Evolutionary conservation across 345 rosid species (phyloP), one percentile per base, ranked within the genome.

Genomic region (Carallia pectinifolia): DNA sequence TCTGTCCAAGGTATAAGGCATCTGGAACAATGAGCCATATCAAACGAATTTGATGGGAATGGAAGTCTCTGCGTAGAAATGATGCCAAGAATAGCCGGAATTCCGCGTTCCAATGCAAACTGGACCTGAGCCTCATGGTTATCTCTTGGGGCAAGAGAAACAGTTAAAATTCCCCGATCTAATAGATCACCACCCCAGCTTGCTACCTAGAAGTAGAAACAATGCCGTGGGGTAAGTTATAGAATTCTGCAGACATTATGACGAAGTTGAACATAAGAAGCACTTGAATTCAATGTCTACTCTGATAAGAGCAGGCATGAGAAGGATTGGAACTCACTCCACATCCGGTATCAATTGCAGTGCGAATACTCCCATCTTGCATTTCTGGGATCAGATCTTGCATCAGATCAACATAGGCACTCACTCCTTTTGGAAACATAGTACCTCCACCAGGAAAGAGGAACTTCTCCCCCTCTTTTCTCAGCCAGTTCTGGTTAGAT

Each of bases 1-100:
- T 95, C 99, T 38, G 98, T 90, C 99, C 99, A 95, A 16, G 99
- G 98, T 68, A 95, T 95, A 75, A 95, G 99, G 84, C 99, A 92
- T 85, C 99, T 87, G n/a, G 99, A 95, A 88, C 99, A 95, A 82
- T 95, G 99, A 81, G 99, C 99, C 96, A 95, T 90, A 81, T 95
- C 99, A 64, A 95, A 95, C 44, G 98, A 86, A 71, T 81, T 87
- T n/a, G 99, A 95, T 40, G 99, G 97, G 85, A 92, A 95, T 40
- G 98, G 94, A 39, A 95, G 92, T 58, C 99, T 92, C 65, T 95
- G 99, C 16, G 98, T 92, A 12, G 99, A 90, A 77, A 95, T 92
- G 80, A 95, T 89, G 83, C 99, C 99, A 18, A 95, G 91, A 48
- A 92, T 86, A 7, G 99, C 99, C 4, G 99, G 99, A 66, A 95